Evolutionary conservation across 2,329 filamentous ascomycete species (phyloP), one percentile per base, ranked within the genome.

Genomic region (Orbilia quercus): DNA sequence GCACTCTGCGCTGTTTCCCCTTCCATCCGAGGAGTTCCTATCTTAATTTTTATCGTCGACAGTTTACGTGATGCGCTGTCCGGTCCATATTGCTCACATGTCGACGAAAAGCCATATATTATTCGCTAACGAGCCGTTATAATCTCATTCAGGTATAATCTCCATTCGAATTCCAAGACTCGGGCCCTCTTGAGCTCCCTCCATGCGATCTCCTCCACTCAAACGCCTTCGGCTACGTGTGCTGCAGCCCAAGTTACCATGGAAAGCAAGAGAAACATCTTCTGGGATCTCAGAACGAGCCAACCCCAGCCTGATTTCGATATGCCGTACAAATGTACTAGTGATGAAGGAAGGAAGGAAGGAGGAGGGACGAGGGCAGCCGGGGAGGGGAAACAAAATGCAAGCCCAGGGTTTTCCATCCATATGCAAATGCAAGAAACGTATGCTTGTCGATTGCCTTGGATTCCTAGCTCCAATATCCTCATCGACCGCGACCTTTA

Each of bases 371-470:
- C n/a, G n/a, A n/a, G n/a, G n/a, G n/a, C n/a, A n/a, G n/a, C n/a
- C n/a, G n/a, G 11, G 2, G 36, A 28, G n/a, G 38, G 23, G 38
- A 12, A n/a, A 38, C 36, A 48, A 45, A 48, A 55, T 71, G 58
- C 58, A 54, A 54, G 54, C 25, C 36, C 54, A 54, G 45, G n/a
- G 42, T 47, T 51, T 47, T 51, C 14, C 44, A 18, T 45, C 45
- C 7, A 47, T 45, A 72, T 72, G 59, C 67, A 72, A n/a, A 72
- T 72, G 67, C 67, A 45, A 59, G 67, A 72, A 72, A 72, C 67
- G 53, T 72, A 53, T 72, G 67, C 67, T 65, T 65, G 60, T 65
- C 59, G 59, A 72, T 72, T 45, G 25, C 45, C 40, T 65, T 55
- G 51, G 53, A n/a, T 9, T 58, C 50, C 42, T 42, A 53, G 28